Base-by-base conservation (phyloP, 1,284 basidiomycete genomes). In the Malassezia pachydermatis region DNA sequence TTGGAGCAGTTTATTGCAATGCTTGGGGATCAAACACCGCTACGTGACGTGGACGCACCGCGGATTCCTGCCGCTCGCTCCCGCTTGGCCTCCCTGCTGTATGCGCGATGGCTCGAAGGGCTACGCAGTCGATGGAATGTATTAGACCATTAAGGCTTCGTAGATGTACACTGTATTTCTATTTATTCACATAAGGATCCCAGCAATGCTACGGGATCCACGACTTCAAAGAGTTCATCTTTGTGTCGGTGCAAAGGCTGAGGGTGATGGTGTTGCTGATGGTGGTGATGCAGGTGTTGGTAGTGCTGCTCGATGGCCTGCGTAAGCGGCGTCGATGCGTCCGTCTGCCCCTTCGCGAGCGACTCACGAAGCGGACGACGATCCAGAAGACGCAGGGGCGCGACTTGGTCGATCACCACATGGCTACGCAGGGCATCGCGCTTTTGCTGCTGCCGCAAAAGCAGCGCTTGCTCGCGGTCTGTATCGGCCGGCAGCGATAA, bases 21-120 rank as follows among this genome's bases (percentile, higher is more conserved):
- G 41, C 46, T 54, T n/a, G 16, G 8, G 28, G 29, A 32, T 27
- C 23, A n/a, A 9, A 35, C 33, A 2, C 22, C 41, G 7, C n/a
- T n/a, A n/a, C 28, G 41, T 22, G 41, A 20, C 11, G 27, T 34
- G 42, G 45, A 42, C 30, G 48, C 48, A 16, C 58, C 57, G 30
- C 50, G 54, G 25, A 10, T 44, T 20, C 42, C 23, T 3, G 43
- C 51, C 1, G 37, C 55, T 13, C 55, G 52, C 14, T 76, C 76
- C 56, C 88, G 89, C 2, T 88, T 96, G 32, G 84, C 88, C 16
- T 89, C 95, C 69, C 77, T 96, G 57, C 76, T 96, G 23, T 96
- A 95, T 71, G 84, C 90, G 77, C 80, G 92, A 39, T 96, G 90
- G 90, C 75, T 95, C 22, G 87, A 95, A 67, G 88, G 88, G 2